A percentile compares a stretch with the other conserved stretches of the same genome.
These are phyloP conservation scores for Hericium erinaceus DNA, from an alignment of 768 basidiomycete species.

Conservation along the genomic window DNA sequence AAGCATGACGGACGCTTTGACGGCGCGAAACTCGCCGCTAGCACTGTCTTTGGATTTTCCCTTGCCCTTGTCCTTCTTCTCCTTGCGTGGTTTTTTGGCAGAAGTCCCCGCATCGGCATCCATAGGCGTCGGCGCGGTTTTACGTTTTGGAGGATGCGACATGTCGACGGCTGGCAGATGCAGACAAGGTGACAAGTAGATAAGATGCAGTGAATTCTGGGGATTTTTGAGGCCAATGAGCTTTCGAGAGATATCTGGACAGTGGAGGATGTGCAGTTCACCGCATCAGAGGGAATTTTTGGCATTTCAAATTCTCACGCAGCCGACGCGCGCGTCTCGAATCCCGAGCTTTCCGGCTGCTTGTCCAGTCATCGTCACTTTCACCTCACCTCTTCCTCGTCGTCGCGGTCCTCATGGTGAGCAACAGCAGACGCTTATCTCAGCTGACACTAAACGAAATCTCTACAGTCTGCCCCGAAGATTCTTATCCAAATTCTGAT, in stretches of 20 bases:
- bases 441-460: neutral
- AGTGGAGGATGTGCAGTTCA: neutral
- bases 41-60: neutral
- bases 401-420: neutral
- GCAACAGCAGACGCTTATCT: neutral
- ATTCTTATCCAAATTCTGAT: slow-evolving; percentile 72
- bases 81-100: slow-evolving; percentile 23
- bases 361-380: neutral
- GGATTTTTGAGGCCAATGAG: neutral
- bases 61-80: slow-evolving; percentile 17
- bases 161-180: neutral
- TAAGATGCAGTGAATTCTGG: neutral
- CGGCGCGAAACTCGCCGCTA: slow-evolving; percentile 45
- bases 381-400: neutral
- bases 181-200: neutral
- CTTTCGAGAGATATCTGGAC: neutral
- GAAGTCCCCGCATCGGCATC: slow-evolving; percentile 5
- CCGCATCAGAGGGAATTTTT: neutral
- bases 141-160: slow-evolving; percentile 3
- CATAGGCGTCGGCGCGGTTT: slow-evolving; percentile 15
- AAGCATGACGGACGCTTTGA: slow-evolving; percentile 58
- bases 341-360: neutral
- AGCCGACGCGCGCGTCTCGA: neutral
- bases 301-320: neutral
- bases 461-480: slow-evolving; percentile 64